Evolutionary conservation across 176 grass and related monocot genomes (phyloP).

Genomic region (Luzula sylvatica): DNA sequence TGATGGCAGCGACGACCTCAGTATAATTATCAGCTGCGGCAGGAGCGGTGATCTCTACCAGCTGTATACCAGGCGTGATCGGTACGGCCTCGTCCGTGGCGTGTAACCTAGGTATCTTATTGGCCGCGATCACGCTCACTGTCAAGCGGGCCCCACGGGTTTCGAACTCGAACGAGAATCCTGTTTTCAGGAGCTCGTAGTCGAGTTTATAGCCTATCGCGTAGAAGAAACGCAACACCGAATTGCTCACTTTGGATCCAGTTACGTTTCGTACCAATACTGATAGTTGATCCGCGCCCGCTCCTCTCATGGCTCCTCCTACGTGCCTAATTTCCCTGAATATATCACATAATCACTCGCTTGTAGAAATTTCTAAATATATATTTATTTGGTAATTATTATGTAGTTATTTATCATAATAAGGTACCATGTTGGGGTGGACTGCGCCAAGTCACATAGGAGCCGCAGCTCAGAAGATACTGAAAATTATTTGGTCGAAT

Average conservation of each 20-base stretch:
- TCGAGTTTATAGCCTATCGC: slow-evolving; percentile 81
- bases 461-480: slow-evolving; percentile 68
- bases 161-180: slow-evolving; percentile 67
- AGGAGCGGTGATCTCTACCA: slow-evolving; percentile 91
- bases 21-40: slow-evolving; percentile 70
- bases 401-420: no score
- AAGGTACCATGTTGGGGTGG: slow-evolving; percentile 67
- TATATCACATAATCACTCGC: background rate
- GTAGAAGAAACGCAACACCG: slow-evolving; percentile 79
- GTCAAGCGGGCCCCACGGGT: slow-evolving; percentile 58
- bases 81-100: slow-evolving; percentile 63
- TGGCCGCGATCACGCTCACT: slow-evolving; percentile 62
- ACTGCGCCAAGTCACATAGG: slow-evolving; percentile 67
- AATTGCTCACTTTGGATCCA: slow-evolving; percentile 85
- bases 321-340: slow-evolving; percentile 61
- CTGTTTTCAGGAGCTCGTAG: slow-evolving; percentile 76
- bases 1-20: slow-evolving; percentile 61
- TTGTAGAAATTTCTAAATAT: no score
- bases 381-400: no score
- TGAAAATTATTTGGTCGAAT: slow-evolving; percentile 30
- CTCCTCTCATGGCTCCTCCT: slow-evolving; percentile 79
- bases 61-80: slow-evolving; percentile 71
- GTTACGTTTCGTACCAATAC: slow-evolving; percentile 55
- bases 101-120: slow-evolving; percentile 71
- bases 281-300: slow-evolving; percentile 82